Conservation (phyloP, 805 yeast species). For the Cyberlindnera mrakii region DNA sequence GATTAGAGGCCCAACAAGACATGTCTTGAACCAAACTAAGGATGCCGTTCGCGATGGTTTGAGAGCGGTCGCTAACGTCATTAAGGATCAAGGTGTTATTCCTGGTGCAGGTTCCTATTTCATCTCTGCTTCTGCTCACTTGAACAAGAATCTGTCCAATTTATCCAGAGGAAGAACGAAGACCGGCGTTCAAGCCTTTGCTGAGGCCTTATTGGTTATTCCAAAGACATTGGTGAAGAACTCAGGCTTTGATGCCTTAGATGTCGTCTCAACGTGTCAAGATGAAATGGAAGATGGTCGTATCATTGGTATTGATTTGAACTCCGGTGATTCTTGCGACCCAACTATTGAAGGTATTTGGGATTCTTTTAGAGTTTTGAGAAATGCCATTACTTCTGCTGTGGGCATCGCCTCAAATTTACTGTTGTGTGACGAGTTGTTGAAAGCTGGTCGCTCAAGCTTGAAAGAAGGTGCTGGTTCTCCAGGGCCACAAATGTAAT, state of each 20-base stretch:
- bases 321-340: slow-evolving; percentile 92
- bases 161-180: slow-evolving; percentile 77
- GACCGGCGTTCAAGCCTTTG: slow-evolving; percentile 88
- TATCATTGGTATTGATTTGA: slow-evolving; percentile 84
- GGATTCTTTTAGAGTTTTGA: slow-evolving; percentile 91
- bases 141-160: slow-evolving; percentile 46
- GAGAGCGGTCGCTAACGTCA: slow-evolving; percentile 87
- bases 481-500: slow-evolving; percentile 7
- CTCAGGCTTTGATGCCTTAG: slow-evolving; percentile 91
- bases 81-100: slow-evolving; percentile 76
- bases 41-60: slow-evolving; percentile 98
- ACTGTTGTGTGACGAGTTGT: slow-evolving; percentile 88
- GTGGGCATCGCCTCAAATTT: slow-evolving; percentile 91
- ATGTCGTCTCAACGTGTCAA: slow-evolving; percentile 81
- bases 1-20: slow-evolving; percentile 89
- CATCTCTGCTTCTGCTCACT: slow-evolving; percentile 70
- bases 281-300: slow-evolving; percentile 81
- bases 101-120: slow-evolving; percentile 98
- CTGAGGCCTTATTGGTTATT: slow-evolving; percentile 83
- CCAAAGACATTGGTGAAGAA: slow-evolving; percentile 91
- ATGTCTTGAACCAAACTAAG: slow-evolving; percentile 84
- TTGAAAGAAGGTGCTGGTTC: slow-evolving; percentile 51
- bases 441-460: slow-evolving; percentile 95
- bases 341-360: slow-evolving; percentile 92
- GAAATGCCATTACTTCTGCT: slow-evolving; percentile 90